Percentiles rank a stretch among this genome's conserved stretches.
Conservation (phyloP, 805 yeast genomes). For the Sugiyamaella floridensis region DNA sequence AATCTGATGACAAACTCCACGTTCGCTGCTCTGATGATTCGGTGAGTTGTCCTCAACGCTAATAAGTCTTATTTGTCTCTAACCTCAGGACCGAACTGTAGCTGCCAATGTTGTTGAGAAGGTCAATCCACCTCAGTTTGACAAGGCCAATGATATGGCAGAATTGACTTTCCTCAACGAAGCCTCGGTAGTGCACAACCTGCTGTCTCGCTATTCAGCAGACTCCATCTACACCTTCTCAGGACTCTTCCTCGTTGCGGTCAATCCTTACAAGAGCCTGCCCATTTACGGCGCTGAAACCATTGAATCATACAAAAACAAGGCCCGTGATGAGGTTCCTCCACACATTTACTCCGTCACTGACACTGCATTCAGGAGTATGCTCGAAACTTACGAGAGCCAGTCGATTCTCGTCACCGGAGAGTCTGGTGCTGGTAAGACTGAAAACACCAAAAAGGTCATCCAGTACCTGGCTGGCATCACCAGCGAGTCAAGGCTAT, state of each 20-base stretch:
- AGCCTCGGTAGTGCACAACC: conserved; percentile 86
- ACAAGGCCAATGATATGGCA: conserved; percentile 90
- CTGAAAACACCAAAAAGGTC: conserved; percentile 93
- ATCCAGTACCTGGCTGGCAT: conserved; percentile 85
- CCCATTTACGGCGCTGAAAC: conserved; percentile 61
- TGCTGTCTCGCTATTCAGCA: conserved; percentile 66
- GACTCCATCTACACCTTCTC: conserved; percentile 89
- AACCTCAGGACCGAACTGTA: conserved; percentile 33
- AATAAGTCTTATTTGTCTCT: conserved; percentile 16
- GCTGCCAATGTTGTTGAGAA: conserved; percentile 45
- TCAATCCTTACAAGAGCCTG: conserved; percentile 78
- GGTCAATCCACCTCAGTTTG: conserved; percentile 85
- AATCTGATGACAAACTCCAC: conserved; percentile 34
- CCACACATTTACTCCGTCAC: conserved; percentile 93
- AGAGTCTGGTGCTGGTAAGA: conserved; percentile 98
- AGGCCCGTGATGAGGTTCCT: conserved; percentile 34
- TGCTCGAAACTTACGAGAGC: conserved; percentile 60
- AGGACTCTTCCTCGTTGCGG: conserved; percentile 90
- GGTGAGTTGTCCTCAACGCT: conserved; percentile 16
- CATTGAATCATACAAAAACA: conserved; percentile 48
- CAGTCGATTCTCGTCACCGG: conserved; percentile 97
- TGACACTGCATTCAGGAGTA: conserved; percentile 74
- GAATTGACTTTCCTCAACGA: conserved; percentile 90
- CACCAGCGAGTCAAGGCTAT: conserved; percentile 35
- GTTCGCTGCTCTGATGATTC: conserved; percentile 37